Evolutionary conservation across 2,329 filamentous ascomycete species (phyloP).

Genomic region (Fusarium sp.): DNA sequence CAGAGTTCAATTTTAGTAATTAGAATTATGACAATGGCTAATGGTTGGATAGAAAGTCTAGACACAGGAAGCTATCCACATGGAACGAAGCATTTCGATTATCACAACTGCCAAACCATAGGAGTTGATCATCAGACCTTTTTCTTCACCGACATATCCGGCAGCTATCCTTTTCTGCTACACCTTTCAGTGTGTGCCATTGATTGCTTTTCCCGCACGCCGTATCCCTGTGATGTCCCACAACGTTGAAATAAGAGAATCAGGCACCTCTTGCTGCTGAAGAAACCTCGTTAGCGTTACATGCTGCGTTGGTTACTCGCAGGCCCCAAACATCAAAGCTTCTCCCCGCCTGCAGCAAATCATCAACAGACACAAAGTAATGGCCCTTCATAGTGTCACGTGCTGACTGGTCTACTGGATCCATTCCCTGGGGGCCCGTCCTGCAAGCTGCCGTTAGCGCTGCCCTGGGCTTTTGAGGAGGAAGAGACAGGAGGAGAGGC

Average conservation of each 20-base stretch:
- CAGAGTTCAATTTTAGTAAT: neutral
- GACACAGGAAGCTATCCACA: neutral
- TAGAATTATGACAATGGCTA: neutral
- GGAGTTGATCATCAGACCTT: neutral
- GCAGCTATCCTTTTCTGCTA: neutral
- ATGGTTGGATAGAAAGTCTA: neutral
- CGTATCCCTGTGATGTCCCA: neutral
- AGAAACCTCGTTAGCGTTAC: constrained; percentile 8
- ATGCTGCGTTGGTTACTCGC: constrained; percentile 11
- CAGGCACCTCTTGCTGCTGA: neutral
- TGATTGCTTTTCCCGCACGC: neutral
- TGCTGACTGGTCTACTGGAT: constrained; percentile 21
- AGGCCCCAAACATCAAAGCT: constrained; percentile 9
- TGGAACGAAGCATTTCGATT: neutral
- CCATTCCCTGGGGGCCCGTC: neutral
- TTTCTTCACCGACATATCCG: constrained; percentile 3
- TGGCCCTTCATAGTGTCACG: constrained; percentile 12
- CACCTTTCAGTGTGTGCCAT: neutral
- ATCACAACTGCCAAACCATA: neutral
- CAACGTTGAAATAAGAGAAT: neutral
- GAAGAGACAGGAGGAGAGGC: constrained; percentile 11
- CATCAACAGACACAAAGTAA: constrained; percentile 25
- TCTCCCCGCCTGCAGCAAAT: constrained; percentile 10
- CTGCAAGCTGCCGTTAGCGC: constrained; percentile 36
- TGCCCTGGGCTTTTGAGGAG: constrained; percentile 16